These are phyloP conservation scores for Paramecium pentaurelia DNA, from an alignment of 73 alveolate genomes.

Conservation along the genomic window DNA sequence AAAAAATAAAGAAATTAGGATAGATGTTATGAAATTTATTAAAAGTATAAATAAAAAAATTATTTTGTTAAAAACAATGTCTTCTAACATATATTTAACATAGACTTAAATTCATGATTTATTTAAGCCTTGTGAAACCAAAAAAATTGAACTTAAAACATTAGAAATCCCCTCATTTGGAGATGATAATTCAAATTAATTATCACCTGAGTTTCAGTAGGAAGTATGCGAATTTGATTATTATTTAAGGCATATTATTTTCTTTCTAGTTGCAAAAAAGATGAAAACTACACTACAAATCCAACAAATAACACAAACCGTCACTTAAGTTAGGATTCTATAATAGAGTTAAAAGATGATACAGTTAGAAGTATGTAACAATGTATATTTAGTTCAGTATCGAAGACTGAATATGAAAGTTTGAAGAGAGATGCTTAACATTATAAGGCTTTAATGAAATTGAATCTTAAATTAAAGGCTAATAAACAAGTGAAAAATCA, in stretches of 20 bases:
- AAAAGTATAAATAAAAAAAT: not conserved
- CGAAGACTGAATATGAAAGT: not conserved
- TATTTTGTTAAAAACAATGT: not conserved
- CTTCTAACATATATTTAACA: not conserved
- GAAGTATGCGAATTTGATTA: not conserved
- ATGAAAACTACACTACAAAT: not conserved
- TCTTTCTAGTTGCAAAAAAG: not conserved
- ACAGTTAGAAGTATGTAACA: not conserved
- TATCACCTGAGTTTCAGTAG: not conserved
- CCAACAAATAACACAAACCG: not conserved
- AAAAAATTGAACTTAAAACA: not conserved
- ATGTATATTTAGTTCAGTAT: not conserved
- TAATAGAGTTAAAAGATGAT: not conserved
- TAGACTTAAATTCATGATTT: not conserved
- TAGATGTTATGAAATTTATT: constrained; percentile 9
- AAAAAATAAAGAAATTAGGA: constrained; percentile 35
- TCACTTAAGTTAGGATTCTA: not conserved
- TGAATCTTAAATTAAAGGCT: not conserved
- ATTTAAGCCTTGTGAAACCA: not conserved
- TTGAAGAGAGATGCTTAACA: not conserved
- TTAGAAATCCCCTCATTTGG: not conserved
- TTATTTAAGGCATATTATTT: not conserved
- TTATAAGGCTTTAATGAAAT: not conserved
- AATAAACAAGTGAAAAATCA: not conserved
- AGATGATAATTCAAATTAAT: not conserved